phyloP scores from a whole-genome alignment of 306 rosid species.

The Lagenaria siceraria region DNA sequence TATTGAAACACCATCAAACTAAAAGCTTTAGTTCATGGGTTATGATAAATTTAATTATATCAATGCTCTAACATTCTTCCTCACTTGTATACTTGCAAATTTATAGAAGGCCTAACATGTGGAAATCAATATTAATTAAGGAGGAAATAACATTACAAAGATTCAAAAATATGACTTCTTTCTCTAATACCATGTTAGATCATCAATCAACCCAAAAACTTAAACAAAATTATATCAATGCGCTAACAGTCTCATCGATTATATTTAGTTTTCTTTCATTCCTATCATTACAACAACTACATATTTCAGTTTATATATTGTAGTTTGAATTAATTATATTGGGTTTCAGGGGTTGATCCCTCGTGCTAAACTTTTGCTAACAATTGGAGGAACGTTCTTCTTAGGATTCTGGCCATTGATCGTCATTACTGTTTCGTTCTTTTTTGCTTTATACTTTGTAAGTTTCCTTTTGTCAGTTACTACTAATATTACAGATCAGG shows the following conservation, averaged over 20 bases:
- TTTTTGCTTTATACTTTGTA: constrained; percentile 69
- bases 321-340: neutral
- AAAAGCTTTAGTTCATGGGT: too few relatives aligned
- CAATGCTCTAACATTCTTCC: too few relatives aligned
- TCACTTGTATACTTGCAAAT: too few relatives aligned
- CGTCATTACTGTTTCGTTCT: constrained; percentile 44
- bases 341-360: constrained; percentile 80
- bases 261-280: neutral
- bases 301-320: neutral
- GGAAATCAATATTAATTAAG: too few relatives aligned
- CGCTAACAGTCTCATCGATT: neutral
- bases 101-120: too few relatives aligned
- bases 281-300: neutral
- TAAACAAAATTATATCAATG: too few relatives aligned
- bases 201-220: too few relatives aligned
- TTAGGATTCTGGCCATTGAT: constrained; percentile 89
- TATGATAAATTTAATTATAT: too few relatives aligned
- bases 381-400: constrained; percentile 94
- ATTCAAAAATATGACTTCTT: too few relatives aligned
- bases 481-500: neutral
- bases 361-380: constrained; percentile 74
- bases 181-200: too few relatives aligned
- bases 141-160: too few relatives aligned
- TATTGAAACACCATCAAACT: too few relatives aligned
- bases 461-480: constrained; percentile 15